Percentiles rank a stretch among this genome's conserved stretches.
These are phyloP conservation scores for Cyclotella choctawhatcheeana DNA, from an alignment of 108 stramenopile genomes.

Conservation along the genomic window DNA sequence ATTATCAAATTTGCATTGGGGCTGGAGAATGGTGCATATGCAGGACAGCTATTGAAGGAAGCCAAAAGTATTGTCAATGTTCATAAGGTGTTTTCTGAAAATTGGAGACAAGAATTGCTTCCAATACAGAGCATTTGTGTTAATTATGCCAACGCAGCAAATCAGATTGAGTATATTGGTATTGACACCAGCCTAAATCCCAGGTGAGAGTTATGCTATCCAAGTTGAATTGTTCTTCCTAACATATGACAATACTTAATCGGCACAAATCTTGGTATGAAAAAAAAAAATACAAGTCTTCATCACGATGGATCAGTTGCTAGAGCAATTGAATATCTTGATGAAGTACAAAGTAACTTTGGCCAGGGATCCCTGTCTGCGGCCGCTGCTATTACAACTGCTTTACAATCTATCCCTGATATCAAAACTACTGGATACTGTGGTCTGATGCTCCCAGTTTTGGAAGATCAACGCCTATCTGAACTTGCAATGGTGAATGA, in stretches of 20 bases:
- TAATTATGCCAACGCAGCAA: conserved; percentile 18
- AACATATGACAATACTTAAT: too few relatives aligned
- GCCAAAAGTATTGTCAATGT: conserved; percentile 58
- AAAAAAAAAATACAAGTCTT: conserved; percentile 85
- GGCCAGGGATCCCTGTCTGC: conserved; percentile 79
- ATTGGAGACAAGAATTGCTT: conserved; percentile 49
- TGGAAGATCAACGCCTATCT: conserved; percentile 77
- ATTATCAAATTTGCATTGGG: conserved; percentile 71
- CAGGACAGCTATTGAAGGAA: conserved; percentile 45
- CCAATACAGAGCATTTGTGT: conserved; percentile 64
- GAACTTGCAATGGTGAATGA: conserved; percentile 50
- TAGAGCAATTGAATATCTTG: conserved; percentile 73
- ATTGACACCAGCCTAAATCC: too few relatives aligned
- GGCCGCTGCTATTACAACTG: conserved; percentile 73
- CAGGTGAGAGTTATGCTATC: too few relatives aligned
- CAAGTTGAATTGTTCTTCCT: too few relatives aligned
- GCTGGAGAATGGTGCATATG: conserved; percentile 82
- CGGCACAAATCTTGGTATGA: too few relatives aligned
- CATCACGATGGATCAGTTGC: conserved; percentile 76
- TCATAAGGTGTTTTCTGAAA: conserved; percentile 40
- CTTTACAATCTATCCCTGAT: conserved; percentile 68
- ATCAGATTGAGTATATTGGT: conserved; percentile 57
- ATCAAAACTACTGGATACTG: conserved; percentile 77
- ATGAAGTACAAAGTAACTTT: conserved; percentile 65
- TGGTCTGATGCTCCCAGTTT: conserved; percentile 86